Base-by-base conservation (phyloP, 768 basidiomycete species). In the Pisolithus albus region DNA sequence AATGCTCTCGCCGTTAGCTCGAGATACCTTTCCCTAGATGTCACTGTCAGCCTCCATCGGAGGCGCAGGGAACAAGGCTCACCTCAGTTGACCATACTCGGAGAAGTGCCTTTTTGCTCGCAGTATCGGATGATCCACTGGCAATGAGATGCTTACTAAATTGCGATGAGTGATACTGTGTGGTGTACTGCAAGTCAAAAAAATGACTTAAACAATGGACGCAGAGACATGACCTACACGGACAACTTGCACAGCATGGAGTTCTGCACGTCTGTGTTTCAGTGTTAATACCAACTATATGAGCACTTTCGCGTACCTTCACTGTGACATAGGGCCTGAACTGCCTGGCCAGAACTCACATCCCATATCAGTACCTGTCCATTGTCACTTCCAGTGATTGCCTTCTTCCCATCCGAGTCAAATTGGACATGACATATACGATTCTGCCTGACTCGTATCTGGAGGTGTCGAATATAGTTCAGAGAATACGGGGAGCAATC, bases 331-430 rank as follows among this genome's bases (percentile, higher is more conserved):
- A 43, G 39, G 7, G 26, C 39, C 18, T 50, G 49, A 5, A 26
- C 18, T 8, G 6, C 19, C 23, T 26, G 19, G 11, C 49, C 49
- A 13, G 23, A 42, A 24, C 10, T n/a, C 6, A 41, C 18, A 21
- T 50, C 49, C 49, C 49, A 50, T 13, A 50, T 15, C 15, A 40
- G 9, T 18, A 50, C 49, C 30, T 50, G 38, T 21, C 49, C 40
- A 19, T 28, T 50, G 41, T 50, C 49, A 40, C 49, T 43, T 7
- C 49, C 49, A 28, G 37, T 40, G 4, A 50, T 42, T 8, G 49
- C 49, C 15, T 26, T 13, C 9, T 24, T n/a, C 13, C 49, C 49
- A n/a, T 40, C 40, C 4, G 18, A 10, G 19, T 34, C 38, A 40
- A 50, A 41, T 11, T 41, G 37, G n/a, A 50, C 39, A 7, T 38